These are phyloP conservation scores for Fusarium penzigii DNA, from an alignment of 2,329 filamentous ascomycete species.

Conservation along the genomic window DNA sequence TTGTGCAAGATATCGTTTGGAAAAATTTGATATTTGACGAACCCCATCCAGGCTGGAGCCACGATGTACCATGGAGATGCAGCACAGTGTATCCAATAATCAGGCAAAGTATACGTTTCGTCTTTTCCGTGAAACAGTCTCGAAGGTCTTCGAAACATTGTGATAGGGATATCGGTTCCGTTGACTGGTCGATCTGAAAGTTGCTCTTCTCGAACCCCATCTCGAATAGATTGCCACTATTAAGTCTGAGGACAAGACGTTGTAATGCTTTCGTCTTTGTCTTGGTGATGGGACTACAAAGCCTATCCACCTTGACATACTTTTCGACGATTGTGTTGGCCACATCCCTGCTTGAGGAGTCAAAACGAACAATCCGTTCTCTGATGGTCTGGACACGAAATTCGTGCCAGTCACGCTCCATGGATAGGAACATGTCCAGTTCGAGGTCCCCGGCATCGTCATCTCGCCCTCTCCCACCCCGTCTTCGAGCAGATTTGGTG, in stretches of 20 bases:
- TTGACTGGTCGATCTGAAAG: background rate
- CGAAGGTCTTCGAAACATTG: too few species aligned
- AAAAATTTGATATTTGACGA: too few species aligned
- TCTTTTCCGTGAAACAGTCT: too few species aligned
- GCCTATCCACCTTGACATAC: background rate
- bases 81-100: too few species aligned
- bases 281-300: slow-evolving; percentile 5
- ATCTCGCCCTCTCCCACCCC: background rate
- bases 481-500: background rate
- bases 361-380: background rate
- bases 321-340: too few species aligned
- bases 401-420: slow-evolving; percentile 6
- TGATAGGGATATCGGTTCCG: too few species aligned
- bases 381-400: background rate
- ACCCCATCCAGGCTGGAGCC: too few species aligned
- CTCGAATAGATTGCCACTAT: slow-evolving; percentile 2
- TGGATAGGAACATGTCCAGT: slow-evolving; percentile 7
- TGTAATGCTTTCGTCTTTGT: background rate
- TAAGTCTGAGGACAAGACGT: background rate
- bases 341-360: too few species aligned
- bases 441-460: background rate
- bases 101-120: too few species aligned
- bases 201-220: slow-evolving; percentile 2
- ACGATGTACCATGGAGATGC: too few species aligned
- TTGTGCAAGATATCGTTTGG: too few species aligned